Conservation (phyloP, 2,329 filamentous ascomycete genomes). For the Epichloe glyceriae region DNA sequence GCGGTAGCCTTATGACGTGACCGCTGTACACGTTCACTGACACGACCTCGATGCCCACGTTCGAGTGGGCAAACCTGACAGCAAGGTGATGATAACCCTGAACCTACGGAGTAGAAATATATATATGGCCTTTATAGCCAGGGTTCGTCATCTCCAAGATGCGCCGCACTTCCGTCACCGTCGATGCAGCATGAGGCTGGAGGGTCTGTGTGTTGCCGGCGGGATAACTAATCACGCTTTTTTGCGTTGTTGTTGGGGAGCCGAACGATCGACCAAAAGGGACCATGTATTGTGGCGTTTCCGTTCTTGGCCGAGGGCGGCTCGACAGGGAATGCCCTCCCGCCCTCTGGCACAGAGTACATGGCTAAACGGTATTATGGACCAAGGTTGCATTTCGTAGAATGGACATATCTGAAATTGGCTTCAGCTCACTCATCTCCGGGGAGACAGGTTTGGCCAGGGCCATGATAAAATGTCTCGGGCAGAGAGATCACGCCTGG, state of each 20-base stretch:
- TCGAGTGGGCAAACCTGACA: neutral
- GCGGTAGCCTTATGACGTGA: neutral
- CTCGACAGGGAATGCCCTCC: conserved; percentile 4
- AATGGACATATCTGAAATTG: neutral
- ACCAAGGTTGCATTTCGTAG: neutral
- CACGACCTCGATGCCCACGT: neutral
- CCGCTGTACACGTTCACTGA: neutral
- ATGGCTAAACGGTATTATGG: neutral
- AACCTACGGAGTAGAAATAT: too few relatives aligned
- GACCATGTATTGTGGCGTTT: neutral
- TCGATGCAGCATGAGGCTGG: neutral
- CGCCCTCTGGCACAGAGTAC: conserved; percentile 3
- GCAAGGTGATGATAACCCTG: too few relatives aligned
- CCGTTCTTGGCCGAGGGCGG: neutral
- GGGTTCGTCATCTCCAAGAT: neutral
- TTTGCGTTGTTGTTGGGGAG: neutral
- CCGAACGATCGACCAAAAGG: neutral
- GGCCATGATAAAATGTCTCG: conserved; percentile 10
- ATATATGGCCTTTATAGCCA: neutral
- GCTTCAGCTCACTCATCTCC: conserved; percentile 2
- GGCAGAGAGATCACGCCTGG: conserved; percentile 4
- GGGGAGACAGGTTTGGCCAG: conserved; percentile 2
- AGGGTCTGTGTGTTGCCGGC: neutral
- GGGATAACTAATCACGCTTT: neutral
- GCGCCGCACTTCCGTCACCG: neutral